Evolutionary conservation across 306 rosid species (phyloP).

Genomic region (Vigna trinervia): DNA sequence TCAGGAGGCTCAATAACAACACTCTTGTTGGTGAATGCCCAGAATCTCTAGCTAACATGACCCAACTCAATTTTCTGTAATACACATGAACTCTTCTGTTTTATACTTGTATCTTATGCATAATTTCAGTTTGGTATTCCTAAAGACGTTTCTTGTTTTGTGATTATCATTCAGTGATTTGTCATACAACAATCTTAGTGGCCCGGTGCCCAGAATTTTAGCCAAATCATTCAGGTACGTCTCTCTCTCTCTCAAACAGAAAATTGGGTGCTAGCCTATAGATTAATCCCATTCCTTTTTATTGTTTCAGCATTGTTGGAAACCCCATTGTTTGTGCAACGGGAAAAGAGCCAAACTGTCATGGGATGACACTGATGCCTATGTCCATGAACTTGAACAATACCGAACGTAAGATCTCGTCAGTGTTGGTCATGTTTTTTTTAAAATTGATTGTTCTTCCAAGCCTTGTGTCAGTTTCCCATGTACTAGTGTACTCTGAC

Average conservation of each 20-base stretch:
- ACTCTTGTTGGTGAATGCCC: constrained; percentile 82
- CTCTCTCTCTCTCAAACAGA: constrained; percentile 36
- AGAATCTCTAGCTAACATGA: constrained; percentile 82
- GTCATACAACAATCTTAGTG: constrained; percentile 90
- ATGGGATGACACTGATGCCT: constrained; percentile 80
- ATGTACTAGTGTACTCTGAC: constrained; percentile 1
- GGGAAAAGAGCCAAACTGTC: constrained; percentile 82
- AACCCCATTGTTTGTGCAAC: constrained; percentile 86
- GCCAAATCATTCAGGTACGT: constrained; percentile 89
- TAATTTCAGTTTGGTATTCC: constrained; percentile 26
- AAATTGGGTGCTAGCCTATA: constrained; percentile 28
- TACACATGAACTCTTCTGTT: constrained; percentile 46
- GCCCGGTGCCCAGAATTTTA: constrained; percentile 86
- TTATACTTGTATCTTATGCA: constrained; percentile 19
- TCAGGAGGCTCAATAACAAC: constrained; percentile 96
- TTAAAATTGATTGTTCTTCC: background rate
- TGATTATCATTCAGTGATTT: constrained; percentile 70
- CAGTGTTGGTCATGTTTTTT: constrained; percentile 2
- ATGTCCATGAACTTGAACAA: constrained; percentile 89
- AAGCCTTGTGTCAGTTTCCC: constrained; percentile 13
- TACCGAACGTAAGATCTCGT: constrained; percentile 59
- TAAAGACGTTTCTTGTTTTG: constrained; percentile 47
- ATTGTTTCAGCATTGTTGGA: constrained; percentile 78
- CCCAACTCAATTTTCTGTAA: constrained; percentile 90
- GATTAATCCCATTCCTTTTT: background rate